Evolutionary conservation across 2,329 filamentous ascomycete genomes (phyloP).

Genomic region (Elsinoe fawcettii): DNA sequence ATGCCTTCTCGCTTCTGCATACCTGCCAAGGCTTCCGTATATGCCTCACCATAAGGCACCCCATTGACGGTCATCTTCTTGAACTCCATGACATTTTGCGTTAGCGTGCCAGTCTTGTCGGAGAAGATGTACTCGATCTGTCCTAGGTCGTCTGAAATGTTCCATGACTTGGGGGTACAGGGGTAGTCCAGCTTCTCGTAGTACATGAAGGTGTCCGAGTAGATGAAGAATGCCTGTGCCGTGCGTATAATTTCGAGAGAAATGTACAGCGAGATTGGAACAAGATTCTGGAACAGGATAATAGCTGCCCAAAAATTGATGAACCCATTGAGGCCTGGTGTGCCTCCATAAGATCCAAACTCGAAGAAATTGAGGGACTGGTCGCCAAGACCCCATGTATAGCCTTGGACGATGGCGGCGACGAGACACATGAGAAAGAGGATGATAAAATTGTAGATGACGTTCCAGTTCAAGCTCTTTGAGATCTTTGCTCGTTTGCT

Average conservation of each 20-base stretch:
- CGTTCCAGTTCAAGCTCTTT: conserved; percentile 91
- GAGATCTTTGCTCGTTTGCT: conserved; percentile 88
- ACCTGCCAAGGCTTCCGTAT: conserved; percentile 91
- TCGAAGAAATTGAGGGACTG: conserved; percentile 78
- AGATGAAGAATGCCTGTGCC: conserved; percentile 92
- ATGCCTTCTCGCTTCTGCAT: conserved; percentile 90
- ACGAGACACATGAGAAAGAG: conserved; percentile 84
- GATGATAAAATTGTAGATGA: conserved; percentile 91
- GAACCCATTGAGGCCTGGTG: conserved; percentile 71
- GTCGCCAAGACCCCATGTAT: conserved; percentile 66
- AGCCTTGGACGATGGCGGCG: conserved; percentile 74
- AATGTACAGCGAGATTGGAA: conserved; percentile 96
- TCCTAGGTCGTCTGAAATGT: conserved; percentile 94
- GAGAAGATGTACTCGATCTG: conserved; percentile 99
- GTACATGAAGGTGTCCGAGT: conserved; percentile 94
- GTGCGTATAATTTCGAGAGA: conserved; percentile 92
- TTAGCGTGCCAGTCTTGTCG: conserved; percentile 84
- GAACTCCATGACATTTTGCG: conserved; percentile 97
- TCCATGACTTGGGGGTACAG: conserved; percentile 97
- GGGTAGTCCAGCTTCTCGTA: conserved; percentile 90
- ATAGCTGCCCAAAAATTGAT: conserved; percentile 95
- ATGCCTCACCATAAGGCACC: conserved; percentile 92
- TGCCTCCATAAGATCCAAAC: conserved; percentile 62
- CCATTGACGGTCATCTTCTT: conserved; percentile 97
- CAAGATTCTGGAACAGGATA: conserved; percentile 96